Evolutionary conservation across 2,329 filamentous ascomycete species (phyloP).

Genomic region (Claviceps capensis): DNA sequence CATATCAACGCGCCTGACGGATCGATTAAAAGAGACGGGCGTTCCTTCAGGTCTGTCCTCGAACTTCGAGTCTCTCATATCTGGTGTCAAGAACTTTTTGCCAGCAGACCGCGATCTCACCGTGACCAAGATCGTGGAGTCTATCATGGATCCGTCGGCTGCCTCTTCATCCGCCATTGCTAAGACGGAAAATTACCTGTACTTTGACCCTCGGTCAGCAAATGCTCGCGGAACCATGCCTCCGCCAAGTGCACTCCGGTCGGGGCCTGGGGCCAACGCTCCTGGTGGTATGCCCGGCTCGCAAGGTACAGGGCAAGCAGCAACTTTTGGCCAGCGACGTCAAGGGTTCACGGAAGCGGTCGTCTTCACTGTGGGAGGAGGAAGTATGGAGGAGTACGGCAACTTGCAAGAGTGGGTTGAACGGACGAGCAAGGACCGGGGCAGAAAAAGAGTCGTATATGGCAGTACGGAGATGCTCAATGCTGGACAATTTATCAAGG

Average conservation of each 20-base stretch:
- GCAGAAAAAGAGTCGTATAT: constrained; percentile 76
- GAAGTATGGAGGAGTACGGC: constrained; percentile 97
- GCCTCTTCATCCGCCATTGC: constrained; percentile 85
- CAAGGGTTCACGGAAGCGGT: constrained; percentile 85
- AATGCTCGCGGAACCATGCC: constrained; percentile 89
- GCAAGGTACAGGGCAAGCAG: constrained; percentile 49
- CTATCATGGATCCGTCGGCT: constrained; percentile 87
- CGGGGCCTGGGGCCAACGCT: constrained; percentile 25
- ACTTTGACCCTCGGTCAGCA: constrained; percentile 88
- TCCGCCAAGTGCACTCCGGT: constrained; percentile 50
- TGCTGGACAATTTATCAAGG: constrained; percentile 50
- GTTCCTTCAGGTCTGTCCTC: constrained; percentile 55
- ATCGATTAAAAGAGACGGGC: constrained; percentile 80
- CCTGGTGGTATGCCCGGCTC: constrained; percentile 38
- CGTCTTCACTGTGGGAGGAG: constrained; percentile 90
- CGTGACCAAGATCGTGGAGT: constrained; percentile 94
- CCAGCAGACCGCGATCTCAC: constrained; percentile 91
- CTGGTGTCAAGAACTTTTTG: constrained; percentile 96
- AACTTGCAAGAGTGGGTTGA: constrained; percentile 94
- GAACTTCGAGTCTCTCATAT: constrained; percentile 89
- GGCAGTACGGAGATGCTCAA: constrained; percentile 78
- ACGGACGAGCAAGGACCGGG: constrained; percentile 53
- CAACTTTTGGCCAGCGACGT: constrained; percentile 79
- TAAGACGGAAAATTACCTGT: constrained; percentile 92
- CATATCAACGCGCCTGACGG: constrained; percentile 81